Base-by-base conservation (phyloP, 2,329 filamentous ascomycete species). In the Verticillium zaregamsianum region DNA sequence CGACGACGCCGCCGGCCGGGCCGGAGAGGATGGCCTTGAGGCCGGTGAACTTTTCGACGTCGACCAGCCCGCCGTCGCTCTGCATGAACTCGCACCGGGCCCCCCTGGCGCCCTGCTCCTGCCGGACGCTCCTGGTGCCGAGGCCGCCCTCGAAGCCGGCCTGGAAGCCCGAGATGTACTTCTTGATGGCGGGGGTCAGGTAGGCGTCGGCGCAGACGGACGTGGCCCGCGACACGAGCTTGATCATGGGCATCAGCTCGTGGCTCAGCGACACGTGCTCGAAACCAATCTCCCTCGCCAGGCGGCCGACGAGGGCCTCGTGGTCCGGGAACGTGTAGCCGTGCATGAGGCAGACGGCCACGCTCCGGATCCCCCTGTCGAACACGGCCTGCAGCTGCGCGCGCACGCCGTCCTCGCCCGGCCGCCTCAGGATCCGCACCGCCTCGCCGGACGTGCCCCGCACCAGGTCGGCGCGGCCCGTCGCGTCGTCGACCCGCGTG, bases 1-100 rank as follows among this genome's bases (percentile, higher is more conserved):
- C 93, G 0, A 97, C 93, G 0, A 97, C 93, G 49, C 93, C 93
- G 35, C 93, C 93, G n/a, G 93, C 93, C 1, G 93, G 93, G 0
- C 93, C 93, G 0, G 92, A 96, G 2, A 97, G 73, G 63, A 97
- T 96, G 2, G 92, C 92, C 68, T 90, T 88, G 5, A 97, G 78
- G 0, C 93, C 93, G 0, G 91, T 93, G 70, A 97, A 96, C 66
- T 86, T 88, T 61, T 91, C 87, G 0, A 93, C 90, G 65, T 93
- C 90, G 0, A 89, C 86, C 2, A 89, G 73, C 0, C 87, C 86
- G 25, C 91, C 92, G 66, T 96, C 91, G 11, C 90, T 93, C 73
- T 97, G 92, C 93, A 97, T 97, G 68, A 97, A 97, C 73, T 97
- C 93, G 76, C 93, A 97, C 65, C 93, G 82, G 3, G 92, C 91